Base-by-base conservation (phyloP, 2,329 filamentous ascomycete genomes). In the Alternaria atra region DNA sequence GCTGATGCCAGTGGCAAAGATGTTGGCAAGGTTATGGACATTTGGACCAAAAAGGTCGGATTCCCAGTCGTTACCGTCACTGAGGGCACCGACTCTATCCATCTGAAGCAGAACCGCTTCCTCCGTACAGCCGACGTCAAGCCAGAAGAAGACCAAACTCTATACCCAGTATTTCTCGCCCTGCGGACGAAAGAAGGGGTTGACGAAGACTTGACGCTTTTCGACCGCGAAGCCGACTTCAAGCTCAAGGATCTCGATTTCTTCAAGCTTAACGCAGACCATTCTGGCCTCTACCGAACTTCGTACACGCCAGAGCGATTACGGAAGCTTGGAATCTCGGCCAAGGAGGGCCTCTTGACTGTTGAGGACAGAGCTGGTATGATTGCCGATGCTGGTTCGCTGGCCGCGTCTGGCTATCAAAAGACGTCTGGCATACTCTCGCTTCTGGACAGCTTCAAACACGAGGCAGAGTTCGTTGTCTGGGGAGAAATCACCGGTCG, bases 31-130 rank as follows among this genome's bases (percentile, higher is more conserved):
- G 91, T 97, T 58, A 97, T 97, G 90, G 90, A 93, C 55, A 92
- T 94, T 67, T 98, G 94, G 94, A 98, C 94, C 52, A 97, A 97
- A 85, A 91, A 97, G 73, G 91, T 98, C 58, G 94, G 94, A 53
- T 97, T 91, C 81, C 94, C 94, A 1, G 94, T 98, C 39, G 87
- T 98, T 46, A 91, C 90, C 7, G 93, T 98, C 29, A 92, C 91
- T 0, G 92, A 94, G 78, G 83, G 84, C 27, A 85, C 89, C 48
- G 90, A 87, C 61, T 89, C 89, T 20, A 94, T 97, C 72, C 90
- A 90, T 64, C 84, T 98, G 67, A 95, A 95, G 85, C 94, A 98
- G 80, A 97, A 97, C 81, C 91, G 94, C 53, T 97, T 97, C 85
- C 83, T 98, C 64, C 87, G 93, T 60, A 98, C 94, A 12, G 93